Base-by-base conservation (phyloP, 2,329 filamentous ascomycete genomes). In the Fusarium piperis region DNA sequence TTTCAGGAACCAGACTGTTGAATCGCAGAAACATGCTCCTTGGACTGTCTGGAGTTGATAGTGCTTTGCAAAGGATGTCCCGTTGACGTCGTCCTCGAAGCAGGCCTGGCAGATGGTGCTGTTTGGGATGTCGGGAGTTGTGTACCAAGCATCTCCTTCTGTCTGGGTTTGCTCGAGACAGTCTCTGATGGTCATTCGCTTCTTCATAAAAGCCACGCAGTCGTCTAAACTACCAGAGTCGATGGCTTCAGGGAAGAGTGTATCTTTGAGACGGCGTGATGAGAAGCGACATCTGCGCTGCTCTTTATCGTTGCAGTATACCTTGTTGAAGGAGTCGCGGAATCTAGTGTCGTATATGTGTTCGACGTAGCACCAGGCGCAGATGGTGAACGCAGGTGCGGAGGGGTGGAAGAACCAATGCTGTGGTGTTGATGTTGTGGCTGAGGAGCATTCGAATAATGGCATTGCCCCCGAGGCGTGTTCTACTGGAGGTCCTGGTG, bases 101-200 rank as follows among this genome's bases (percentile, higher is more conserved):
- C 83, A 84, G 5, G 79, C 72, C 10, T 80, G 79, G 55, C 83
- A 85, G n/a, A 84, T 74, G 11, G 74, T 66, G 12, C 78, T 78
- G 3, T 76, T 67, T 0, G 81, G 79, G 1, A 80, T 78, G 9
- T 76, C 71, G 0, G 75, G 53, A 13, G 83, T 77, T 11, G 64
- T 74, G 62, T 83, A 84, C 82, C 83, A 84, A 1, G 30, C 18
- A 9, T 68, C 64, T 1, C 69, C 69, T 23, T 77, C 67, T 2
- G 53, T 59, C 9, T 61, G 18, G 23, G n/a, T 64, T 2, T 59
- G 57, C 30, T 71, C 53, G 2, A 67, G 65, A 20, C 77, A 78
- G 13, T 71, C 60, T 5, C 32, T 65, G 2, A 78, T 64, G 4
- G 13, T 33, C 3, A 68, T 69, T 18, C 75, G 75, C 62, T 72